Evolutionary conservation across 2,329 filamentous ascomycete species (phyloP).

Genomic region (Metarhizium humberi): DNA sequence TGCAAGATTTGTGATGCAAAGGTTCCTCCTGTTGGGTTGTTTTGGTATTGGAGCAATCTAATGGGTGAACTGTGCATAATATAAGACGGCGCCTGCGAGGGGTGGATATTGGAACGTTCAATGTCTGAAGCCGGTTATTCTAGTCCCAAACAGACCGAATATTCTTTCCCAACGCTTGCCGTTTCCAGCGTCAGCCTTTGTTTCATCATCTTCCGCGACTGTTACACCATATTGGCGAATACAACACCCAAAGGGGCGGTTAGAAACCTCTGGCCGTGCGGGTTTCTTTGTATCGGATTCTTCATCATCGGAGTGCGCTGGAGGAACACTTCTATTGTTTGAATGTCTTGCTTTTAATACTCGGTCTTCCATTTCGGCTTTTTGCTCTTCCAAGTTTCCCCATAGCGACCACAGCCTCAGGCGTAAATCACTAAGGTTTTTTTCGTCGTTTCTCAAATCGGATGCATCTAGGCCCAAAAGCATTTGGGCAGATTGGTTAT

Average conservation of each 20-base stretch:
- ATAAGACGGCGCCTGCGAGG: neutral
- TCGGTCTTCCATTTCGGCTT: slow-evolving; percentile 20
- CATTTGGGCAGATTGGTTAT: slow-evolving; percentile 42
- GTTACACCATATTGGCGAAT: slow-evolving; percentile 61
- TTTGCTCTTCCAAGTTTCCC: slow-evolving; percentile 74
- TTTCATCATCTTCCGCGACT: slow-evolving; percentile 27
- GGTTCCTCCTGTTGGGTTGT: neutral
- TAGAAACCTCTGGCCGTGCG: slow-evolving; percentile 25
- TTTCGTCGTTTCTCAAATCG: slow-evolving; percentile 44
- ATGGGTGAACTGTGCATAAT: too few species aligned
- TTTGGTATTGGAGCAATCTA: neutral
- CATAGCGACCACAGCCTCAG: slow-evolving; percentile 71
- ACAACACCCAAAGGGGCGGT: slow-evolving; percentile 59
- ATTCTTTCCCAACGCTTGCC: slow-evolving; percentile 49
- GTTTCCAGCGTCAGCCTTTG: slow-evolving; percentile 34
- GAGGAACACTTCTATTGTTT: neutral
- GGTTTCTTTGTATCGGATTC: neutral
- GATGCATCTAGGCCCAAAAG: slow-evolving; percentile 38
- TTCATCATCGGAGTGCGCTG: slow-evolving; percentile 10
- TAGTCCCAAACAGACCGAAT: slow-evolving; percentile 58
- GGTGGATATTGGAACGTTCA: neutral
- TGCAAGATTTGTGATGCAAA: neutral
- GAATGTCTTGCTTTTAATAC: slow-evolving; percentile 1
- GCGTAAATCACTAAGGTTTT: slow-evolving; percentile 43
- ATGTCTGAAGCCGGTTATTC: slow-evolving; percentile 28